phyloP scores from a whole-genome alignment of 169 alveolate genomes.

The Blepharisma undulans region DNA sequence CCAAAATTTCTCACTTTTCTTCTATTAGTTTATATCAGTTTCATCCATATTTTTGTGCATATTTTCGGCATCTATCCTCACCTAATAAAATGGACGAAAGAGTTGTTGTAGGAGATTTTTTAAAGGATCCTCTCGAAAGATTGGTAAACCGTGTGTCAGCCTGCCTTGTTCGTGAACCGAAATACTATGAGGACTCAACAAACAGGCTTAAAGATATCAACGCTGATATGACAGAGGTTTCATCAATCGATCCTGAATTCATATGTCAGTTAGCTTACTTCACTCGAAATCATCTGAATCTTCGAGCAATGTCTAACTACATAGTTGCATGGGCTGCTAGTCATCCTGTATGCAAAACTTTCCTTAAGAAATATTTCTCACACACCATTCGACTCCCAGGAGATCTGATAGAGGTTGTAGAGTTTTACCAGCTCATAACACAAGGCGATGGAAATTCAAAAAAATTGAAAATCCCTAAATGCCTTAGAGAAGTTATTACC shows the following conservation, averaged over 20 bases:
- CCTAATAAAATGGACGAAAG: background rate
- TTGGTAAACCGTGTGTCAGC: background rate
- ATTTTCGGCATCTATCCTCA: background rate
- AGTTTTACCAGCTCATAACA: background rate
- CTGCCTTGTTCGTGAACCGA: background rate
- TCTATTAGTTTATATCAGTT: background rate
- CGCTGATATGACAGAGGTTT: background rate
- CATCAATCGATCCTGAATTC: background rate
- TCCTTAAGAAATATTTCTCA: background rate
- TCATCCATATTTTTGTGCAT: background rate
- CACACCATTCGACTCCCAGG: background rate
- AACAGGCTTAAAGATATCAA: background rate
- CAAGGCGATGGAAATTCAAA: background rate
- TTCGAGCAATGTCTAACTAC: background rate
- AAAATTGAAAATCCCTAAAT: background rate
- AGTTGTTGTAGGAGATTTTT: background rate
- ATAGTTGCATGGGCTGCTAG: background rate
- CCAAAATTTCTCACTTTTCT: background rate
- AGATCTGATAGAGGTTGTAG: background rate
- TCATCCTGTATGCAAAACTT: background rate
- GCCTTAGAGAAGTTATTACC: background rate
- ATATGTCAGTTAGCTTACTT: background rate
- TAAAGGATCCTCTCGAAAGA: slow-evolving; percentile 5
- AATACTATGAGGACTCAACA: background rate
- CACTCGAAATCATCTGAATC: background rate